Evolutionary conservation across 345 rosid species (phyloP), one percentile per base, ranked within the genome.

Genomic region (Capsella bursapastoris): DNA sequence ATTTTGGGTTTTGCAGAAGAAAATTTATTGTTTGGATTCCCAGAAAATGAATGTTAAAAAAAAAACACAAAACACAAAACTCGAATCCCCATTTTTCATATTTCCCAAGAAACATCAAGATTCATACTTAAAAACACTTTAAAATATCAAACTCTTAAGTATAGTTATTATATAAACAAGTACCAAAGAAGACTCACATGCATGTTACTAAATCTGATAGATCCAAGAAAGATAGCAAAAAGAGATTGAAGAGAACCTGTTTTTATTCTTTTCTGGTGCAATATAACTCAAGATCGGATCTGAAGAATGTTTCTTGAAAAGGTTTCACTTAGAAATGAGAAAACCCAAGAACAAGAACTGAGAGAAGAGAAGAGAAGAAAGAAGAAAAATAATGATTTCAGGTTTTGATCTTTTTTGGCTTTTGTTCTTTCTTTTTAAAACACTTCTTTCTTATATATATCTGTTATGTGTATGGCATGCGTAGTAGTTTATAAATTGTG

Each of bases 211-310:
- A 57, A 40, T 66, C 52, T 47, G 2, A 49, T 25, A 74, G 34
- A 58, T 66, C 15, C 18, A 57, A 40, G 48, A 41, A 4, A 53
- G 3, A 3, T 15, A 18, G 4, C 25, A 15, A 47, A 18, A 2
- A 28, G 8, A 55, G 18, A 63, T 40, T 0, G 60, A 63, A 41
- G 61, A 55, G 57, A 67, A 66, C 79, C 61, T 67, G 63, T 40
- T 13, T 2, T 67, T 37, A 22, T 22, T 32, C 49, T n/a, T 45
- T 45, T 18, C 66, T 57, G 50, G 60, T 53, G 70, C 64, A 72
- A 1, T 38, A 1, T 38, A 66, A 53, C 49, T 67, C 62, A 43
- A 40, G 58, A 55, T 73, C 72, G 65, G 80, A 79, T 64, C 78
- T 57, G 32, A 29, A 38, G 32, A 72, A 74, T 52, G 80, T 68